Evolutionary conservation across 78 protist genomes (phyloP).

Genomic region (Dictyostelium firmibasis): DNA sequence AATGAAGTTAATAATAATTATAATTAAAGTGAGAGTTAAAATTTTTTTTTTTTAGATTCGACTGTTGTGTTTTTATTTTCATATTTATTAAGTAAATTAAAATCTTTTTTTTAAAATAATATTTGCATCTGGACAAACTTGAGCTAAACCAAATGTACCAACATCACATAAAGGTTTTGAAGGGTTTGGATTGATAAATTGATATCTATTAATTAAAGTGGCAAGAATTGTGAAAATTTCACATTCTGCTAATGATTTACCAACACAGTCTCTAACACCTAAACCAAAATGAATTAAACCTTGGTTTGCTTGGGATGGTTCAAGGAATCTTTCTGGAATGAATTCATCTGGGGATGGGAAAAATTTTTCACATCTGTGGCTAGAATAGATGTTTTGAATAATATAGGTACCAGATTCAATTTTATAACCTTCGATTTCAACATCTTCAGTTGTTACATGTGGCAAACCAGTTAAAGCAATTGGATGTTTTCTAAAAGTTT

Average conservation of each 20-base stretch:
- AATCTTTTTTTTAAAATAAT: not conserved
- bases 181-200: not conserved
- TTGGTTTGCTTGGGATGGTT: not conserved
- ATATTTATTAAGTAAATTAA: too few relatives aligned
- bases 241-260: not conserved
- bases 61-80: too few relatives aligned
- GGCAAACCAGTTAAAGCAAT: slow-evolving; percentile 39
- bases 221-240: slow-evolving; percentile 14
- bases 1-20: too few relatives aligned
- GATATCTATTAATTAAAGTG: not conserved
- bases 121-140: not conserved
- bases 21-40: too few relatives aligned
- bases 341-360: slow-evolving; percentile 13
- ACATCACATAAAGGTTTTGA: not conserved
- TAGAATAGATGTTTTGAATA: not conserved
- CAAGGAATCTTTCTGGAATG: slow-evolving; percentile 48
- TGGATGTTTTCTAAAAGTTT: slow-evolving; percentile 14
- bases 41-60: too few relatives aligned
- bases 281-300: not conserved
- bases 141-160: slow-evolving; percentile 10
- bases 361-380: not conserved
- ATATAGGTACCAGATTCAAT: slow-evolving; percentile 13
- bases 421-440: not conserved
- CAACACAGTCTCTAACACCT: slow-evolving; percentile 17
- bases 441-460: not conserved